Evolutionary conservation across 2,329 filamentous ascomycete species (phyloP).

Genomic region (Epichloe typhina): DNA sequence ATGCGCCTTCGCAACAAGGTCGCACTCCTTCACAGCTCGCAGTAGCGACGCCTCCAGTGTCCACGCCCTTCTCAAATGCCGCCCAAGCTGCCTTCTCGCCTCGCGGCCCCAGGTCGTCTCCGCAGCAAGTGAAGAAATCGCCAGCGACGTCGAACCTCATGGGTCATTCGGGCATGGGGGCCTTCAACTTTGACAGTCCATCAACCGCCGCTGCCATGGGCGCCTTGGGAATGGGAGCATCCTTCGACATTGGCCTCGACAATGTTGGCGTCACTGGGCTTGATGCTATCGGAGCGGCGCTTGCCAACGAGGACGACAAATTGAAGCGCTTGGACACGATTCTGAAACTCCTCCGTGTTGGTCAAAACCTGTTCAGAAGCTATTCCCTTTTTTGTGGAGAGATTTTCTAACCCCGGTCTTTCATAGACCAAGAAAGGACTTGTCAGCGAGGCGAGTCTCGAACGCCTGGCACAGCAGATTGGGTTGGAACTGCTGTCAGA

Average conservation of each 20-base stretch:
- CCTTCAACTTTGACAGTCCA: conserved; percentile 51
- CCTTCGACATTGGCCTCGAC: conserved; percentile 40
- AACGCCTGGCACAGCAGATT: conserved; percentile 52
- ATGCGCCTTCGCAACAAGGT: conserved; percentile 27
- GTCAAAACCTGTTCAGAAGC: conserved; percentile 8
- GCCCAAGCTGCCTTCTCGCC: conserved; percentile 47
- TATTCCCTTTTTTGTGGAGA: background rate
- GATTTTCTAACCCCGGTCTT: background rate
- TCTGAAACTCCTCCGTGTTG: conserved; percentile 35
- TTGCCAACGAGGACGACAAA: conserved; percentile 40
- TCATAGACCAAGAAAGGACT: conserved; percentile 39
- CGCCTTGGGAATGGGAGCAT: conserved; percentile 34
- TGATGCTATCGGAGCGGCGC: conserved; percentile 22
- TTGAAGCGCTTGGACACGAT: conserved; percentile 40
- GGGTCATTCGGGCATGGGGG: conserved; percentile 29
- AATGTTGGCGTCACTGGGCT: conserved; percentile 36
- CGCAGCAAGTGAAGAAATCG: conserved; percentile 51
- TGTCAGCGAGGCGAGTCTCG: conserved; percentile 63
- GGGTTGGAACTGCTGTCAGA: conserved; percentile 55
- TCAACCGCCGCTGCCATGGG: conserved; percentile 49
- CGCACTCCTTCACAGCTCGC: conserved; percentile 37
- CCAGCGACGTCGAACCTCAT: conserved; percentile 40
- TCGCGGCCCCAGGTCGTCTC: conserved; percentile 43
- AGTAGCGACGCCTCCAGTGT: conserved; percentile 50
- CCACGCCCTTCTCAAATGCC: conserved; percentile 50